These are phyloP conservation scores for Gomphus bonarii DNA, from an alignment of 1,284 basidiomycete genomes.

Conservation along the genomic window DNA sequence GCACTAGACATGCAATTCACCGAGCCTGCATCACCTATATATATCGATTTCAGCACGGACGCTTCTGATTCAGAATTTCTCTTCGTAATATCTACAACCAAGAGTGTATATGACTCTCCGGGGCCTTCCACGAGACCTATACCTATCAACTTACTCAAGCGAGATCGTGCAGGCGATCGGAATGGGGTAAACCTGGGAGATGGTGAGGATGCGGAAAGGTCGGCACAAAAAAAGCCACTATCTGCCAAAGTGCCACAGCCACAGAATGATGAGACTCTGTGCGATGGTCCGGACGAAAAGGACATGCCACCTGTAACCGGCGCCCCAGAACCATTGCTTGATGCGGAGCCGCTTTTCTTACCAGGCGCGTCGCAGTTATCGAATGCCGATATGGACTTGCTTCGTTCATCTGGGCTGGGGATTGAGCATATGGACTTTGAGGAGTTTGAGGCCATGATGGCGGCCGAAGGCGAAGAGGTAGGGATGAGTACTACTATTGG, in stretches of 20 bases:
- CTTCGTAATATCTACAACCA: conserved; percentile 67
- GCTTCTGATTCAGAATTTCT: conserved; percentile 37
- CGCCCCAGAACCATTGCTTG: not conserved
- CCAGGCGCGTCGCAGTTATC: conserved; percentile 42
- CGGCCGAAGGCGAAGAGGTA: conserved; percentile 57
- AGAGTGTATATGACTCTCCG: not conserved
- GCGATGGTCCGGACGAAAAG: not conserved
- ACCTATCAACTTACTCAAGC: conserved; percentile 1
- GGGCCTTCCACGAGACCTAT: not conserved
- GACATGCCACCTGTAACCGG: not conserved
- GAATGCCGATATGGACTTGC: conserved; percentile 35
- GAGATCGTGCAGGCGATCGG: not conserved
- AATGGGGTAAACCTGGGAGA: not conserved
- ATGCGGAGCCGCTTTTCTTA: conserved; percentile 50
- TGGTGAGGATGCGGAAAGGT: not conserved
- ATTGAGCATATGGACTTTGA: conserved; percentile 54
- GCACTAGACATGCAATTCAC: conserved; percentile 65
- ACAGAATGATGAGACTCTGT: not conserved
- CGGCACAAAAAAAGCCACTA: not conserved
- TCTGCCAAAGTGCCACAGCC: not conserved
- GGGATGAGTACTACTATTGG: conserved; percentile 45
- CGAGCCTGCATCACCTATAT: conserved; percentile 57
- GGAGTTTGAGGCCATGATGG: conserved; percentile 52
- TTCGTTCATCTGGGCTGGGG: conserved; percentile 49
- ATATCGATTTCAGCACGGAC: conserved; percentile 60